Evolutionary conservation across 2,329 filamentous ascomycete species (phyloP).

Genomic region (Beauveria caledonica): DNA sequence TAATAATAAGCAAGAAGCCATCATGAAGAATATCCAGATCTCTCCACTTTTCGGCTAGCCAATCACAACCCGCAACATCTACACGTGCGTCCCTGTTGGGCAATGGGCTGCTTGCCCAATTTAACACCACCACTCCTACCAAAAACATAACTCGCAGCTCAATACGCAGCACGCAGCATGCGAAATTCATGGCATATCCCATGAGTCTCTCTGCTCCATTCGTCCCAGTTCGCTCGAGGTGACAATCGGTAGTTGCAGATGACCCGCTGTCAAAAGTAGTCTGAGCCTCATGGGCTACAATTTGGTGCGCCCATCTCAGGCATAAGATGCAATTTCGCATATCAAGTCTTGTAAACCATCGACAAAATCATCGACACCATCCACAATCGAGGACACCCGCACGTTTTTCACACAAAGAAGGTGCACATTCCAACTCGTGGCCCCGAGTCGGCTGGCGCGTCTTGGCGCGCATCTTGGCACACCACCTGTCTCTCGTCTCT

Average conservation of each 20-base stretch:
- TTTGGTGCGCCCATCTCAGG: not conserved
- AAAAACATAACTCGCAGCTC: not conserved
- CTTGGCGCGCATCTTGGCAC: not conserved
- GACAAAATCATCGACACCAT: not conserved
- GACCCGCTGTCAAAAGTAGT: not conserved
- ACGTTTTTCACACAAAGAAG: not conserved
- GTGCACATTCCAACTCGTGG: not conserved
- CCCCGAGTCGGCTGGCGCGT: not conserved
- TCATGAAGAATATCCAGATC: not conserved
- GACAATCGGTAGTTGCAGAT: not conserved
- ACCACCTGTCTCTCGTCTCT: not conserved
- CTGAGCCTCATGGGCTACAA: not conserved
- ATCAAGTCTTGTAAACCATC: not conserved
- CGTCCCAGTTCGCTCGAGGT: too few relatives aligned
- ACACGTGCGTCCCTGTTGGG: constrained; percentile 10
- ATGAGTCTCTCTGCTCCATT: too few relatives aligned
- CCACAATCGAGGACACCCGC: not conserved
- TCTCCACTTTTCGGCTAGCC: not conserved
- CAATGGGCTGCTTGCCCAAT: not conserved
- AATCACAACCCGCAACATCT: not conserved
- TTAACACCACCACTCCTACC: not conserved
- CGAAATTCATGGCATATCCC: too few relatives aligned
- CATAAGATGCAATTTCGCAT: too few relatives aligned
- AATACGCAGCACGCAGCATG: too few relatives aligned
- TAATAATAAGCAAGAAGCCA: too few relatives aligned